Conservation (phyloP, 2,329 filamentous ascomycete genomes). For the Trichoderma endophyticum region DNA sequence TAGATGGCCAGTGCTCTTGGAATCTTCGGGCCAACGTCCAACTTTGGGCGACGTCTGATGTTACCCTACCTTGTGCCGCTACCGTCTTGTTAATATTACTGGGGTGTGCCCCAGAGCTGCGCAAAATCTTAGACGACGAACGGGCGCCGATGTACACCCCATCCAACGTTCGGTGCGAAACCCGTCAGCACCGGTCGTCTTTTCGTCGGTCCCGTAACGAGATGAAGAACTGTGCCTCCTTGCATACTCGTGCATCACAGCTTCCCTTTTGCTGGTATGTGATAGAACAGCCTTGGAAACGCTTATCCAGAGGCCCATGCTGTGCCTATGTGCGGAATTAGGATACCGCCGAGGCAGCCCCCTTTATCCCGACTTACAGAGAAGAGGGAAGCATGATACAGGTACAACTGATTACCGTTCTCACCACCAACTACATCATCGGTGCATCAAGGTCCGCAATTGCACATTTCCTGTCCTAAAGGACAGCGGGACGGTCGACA, state of each 20-base stretch:
- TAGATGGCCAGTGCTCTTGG: slow-evolving; percentile 14
- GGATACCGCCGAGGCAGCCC: neutral
- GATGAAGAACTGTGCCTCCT: neutral
- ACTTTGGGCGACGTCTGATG: neutral
- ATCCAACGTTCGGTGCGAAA: neutral
- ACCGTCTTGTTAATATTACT: neutral
- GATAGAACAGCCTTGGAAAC: neutral
- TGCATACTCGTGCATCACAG: neutral
- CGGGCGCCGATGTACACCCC: neutral
- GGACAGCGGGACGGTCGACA: neutral
- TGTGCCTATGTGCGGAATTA: neutral
- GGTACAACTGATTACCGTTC: neutral
- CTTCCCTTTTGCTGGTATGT: neutral
- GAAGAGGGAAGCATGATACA: neutral
- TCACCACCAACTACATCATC: neutral
- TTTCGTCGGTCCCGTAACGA: neutral
- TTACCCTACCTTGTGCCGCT: neutral
- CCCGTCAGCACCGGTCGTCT: neutral
- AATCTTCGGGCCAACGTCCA: neutral
- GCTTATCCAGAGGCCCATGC: neutral
- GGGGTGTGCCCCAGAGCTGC: neutral
- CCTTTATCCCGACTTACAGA: neutral
- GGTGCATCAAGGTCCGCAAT: neutral
- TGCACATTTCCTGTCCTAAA: neutral
- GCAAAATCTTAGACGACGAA: neutral